phyloP scores from a whole-genome alignment of 805 yeast genomes.

The Candida xiaguanensis region DNA sequence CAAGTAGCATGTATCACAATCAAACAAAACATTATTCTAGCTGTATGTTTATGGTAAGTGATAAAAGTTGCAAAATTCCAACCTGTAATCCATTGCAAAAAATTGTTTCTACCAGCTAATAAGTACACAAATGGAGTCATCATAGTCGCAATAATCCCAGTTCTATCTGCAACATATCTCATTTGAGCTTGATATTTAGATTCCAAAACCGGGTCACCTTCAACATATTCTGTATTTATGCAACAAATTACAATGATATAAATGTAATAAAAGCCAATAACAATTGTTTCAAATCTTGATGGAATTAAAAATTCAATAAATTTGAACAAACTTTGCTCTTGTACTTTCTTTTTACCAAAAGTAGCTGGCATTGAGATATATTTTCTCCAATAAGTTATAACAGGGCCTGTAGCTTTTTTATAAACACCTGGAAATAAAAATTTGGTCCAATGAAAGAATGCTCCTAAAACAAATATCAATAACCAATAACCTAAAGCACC shows the following conservation, averaged over 20 bases:
- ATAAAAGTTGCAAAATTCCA: constrained; percentile 33
- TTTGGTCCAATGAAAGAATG: constrained; percentile 39
- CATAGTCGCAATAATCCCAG: constrained; percentile 45
- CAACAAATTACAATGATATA: constrained; percentile 17
- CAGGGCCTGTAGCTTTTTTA: constrained; percentile 24
- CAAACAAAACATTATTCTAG: constrained; percentile 18
- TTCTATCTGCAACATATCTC: constrained; percentile 45
- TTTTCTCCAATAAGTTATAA: constrained; percentile 22
- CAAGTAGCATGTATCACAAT: constrained; percentile 27
- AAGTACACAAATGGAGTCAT: constrained; percentile 30
- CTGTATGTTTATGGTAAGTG: constrained; percentile 26
- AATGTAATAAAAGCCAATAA: constrained; percentile 18
- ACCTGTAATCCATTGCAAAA: constrained; percentile 35
- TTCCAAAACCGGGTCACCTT: constrained; percentile 24
- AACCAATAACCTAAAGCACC: constrained; percentile 49
- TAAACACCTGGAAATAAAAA: constrained; percentile 36
- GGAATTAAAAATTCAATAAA: constrained; percentile 23
- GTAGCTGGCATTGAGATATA: constrained; percentile 28
- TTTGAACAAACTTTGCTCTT: constrained; percentile 9
- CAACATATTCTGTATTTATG: not conserved
- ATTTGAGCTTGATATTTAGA: constrained; percentile 16
- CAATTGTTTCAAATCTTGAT: constrained; percentile 31
- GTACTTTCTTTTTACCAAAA: constrained; percentile 32
- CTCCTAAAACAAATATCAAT: constrained; percentile 37
- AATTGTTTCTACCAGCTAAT: constrained; percentile 34